Base-by-base conservation (phyloP, 2,329 filamentous ascomycete genomes). In the Stagonosporopsis chrysanthemi region DNA sequence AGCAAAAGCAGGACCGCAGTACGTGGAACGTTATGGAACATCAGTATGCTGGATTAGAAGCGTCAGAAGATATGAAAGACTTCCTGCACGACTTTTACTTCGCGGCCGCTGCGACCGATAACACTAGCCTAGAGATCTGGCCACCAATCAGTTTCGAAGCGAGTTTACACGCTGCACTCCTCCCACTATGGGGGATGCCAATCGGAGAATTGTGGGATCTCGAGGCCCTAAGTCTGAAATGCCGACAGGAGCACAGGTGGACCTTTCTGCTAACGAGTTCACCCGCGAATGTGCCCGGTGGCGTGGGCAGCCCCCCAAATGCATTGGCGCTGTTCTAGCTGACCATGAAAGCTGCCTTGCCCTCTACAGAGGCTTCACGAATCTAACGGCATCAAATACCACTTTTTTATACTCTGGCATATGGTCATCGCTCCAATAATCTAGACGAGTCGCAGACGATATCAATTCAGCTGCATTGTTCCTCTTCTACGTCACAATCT, bases 1-100 rank as follows among this genome's bases (percentile, higher is more conserved):
- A 39, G 1, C 22, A 56, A 17, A 63, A 62, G 29, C n/a, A 56
- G 14, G 38, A 56, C 5, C 59, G 56, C n/a, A 40, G 58, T 15
- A 62, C 57, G 7, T 43, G 61, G 33, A 49, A 55, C 4, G 7
- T 59, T 9, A 49, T 62, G 19, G 24, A 62, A 17, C 65, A 73
- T 17, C 56, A 68, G 3, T 69, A 67, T 23, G 65, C 76, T 63
- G 71, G 82, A 77, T 84, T 97, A 95, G 87, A 96, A 92, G 79
- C 91, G 89, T 79, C 90, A 84, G 75, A 97, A 86, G 70, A 92
- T 85, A 72, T 93, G 94, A 77, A 90, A 85, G 77, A 97, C 81
- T 86, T 97, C 89, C 65, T 92, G 93, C 80, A 91, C 88, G 90
- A 97, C 44, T 57, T 44, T 0, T 67, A 68, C 45, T 68, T 65